Conservation (phyloP, 164 flowering plant species). For the Akebia trifoliata region DNA sequence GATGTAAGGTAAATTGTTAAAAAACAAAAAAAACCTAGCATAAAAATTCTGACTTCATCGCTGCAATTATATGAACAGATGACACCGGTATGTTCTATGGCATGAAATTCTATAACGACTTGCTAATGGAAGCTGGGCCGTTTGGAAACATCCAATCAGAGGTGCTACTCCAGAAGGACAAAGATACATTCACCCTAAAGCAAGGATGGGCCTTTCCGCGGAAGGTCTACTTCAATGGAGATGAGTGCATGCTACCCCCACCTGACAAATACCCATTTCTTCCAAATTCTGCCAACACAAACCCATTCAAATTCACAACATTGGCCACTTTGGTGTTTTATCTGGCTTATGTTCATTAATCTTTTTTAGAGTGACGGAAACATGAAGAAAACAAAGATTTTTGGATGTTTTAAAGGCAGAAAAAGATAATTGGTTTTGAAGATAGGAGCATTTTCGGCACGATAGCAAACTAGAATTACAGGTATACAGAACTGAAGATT, state of each 20-base stretch:
- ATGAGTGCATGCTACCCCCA: constrained; percentile 77
- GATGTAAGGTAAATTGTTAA: too few relatives aligned
- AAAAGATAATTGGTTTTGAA: constrained; percentile 5
- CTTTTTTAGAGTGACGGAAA: neutral
- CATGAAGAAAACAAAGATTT: neutral
- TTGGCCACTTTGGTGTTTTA: constrained; percentile 20
- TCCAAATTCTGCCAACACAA: constrained; percentile 47
- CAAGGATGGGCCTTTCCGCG: constrained; percentile 90
- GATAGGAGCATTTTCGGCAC: neutral
- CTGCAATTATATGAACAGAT: constrained; percentile 40
- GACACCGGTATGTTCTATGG: constrained; percentile 89
- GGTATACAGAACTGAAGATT: neutral
- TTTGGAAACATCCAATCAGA: constrained; percentile 78
- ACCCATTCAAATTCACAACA: constrained; percentile 12
- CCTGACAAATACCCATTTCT: constrained; percentile 70
- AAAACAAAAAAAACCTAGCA: neutral
- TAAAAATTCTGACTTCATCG: neutral
- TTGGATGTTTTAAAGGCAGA: constrained; percentile 7
- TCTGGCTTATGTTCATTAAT: constrained; percentile 23
- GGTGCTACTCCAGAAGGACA: constrained; percentile 60
- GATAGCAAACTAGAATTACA: neutral
- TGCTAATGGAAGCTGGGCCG: constrained; percentile 75
- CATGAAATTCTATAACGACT: constrained; percentile 76
- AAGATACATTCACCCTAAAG: constrained; percentile 51
- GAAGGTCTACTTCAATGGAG: constrained; percentile 79